These are phyloP conservation scores for Diospyros lotus DNA, from an alignment of 148 eudicot genomes.

Conservation along the genomic window DNA sequence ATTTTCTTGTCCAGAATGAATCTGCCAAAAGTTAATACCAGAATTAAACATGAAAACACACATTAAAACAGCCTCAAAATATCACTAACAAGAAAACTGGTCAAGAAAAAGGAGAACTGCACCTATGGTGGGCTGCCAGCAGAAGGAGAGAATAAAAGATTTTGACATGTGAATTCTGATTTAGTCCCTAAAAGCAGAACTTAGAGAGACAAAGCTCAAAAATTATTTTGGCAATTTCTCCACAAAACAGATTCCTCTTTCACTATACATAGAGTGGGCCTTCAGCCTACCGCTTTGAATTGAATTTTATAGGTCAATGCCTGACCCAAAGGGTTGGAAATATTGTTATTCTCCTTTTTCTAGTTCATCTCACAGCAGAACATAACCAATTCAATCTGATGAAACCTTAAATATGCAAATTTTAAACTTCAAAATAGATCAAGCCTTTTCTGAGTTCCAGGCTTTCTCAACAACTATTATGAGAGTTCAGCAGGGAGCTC, in stretches of 20 bases:
- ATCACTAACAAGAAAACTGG: not conserved
- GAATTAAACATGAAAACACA: conserved; percentile 6
- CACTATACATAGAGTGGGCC: not conserved
- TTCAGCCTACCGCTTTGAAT: not conserved
- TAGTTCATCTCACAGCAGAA: not conserved
- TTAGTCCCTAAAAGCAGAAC: not conserved
- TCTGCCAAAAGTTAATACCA: conserved; percentile 27
- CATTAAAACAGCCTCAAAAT: conserved; percentile 1
- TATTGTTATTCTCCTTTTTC: not conserved
- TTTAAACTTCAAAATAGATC: not conserved
- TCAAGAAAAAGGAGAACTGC: not conserved
- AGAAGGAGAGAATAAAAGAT: not conserved
- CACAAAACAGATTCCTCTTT: not conserved
- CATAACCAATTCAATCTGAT: not conserved
- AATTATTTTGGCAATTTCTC: not conserved
- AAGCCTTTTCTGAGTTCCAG: not conserved
- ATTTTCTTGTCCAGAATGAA: conserved; percentile 97
- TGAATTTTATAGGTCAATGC: not conserved
- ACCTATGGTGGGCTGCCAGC: not conserved
- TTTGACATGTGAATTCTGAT: too few relatives aligned
- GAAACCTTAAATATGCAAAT: not conserved
- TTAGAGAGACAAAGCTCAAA: not conserved
- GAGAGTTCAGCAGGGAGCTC: too few relatives aligned
- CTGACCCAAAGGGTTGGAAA: not conserved
- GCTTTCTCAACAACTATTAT: not conserved